Percentiles rank a stretch among this genome's conserved stretches.
Conservation (phyloP, 2,329 filamentous ascomycete genomes). For the Bipolaris oryzae region DNA sequence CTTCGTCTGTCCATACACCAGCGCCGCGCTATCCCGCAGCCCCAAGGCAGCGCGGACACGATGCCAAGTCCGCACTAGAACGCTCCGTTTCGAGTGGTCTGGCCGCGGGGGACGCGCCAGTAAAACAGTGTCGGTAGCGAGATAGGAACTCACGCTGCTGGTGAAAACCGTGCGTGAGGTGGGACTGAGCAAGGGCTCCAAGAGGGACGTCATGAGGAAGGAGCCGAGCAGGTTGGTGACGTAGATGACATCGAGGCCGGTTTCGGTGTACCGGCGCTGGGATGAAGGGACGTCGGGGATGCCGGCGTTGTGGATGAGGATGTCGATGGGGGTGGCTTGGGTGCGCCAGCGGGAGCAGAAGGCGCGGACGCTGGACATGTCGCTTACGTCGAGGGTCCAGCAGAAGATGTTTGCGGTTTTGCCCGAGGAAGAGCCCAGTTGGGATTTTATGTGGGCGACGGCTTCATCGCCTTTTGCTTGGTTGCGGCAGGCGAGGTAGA, state of each 20-base stretch:
- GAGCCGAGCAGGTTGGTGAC: conserved; percentile 24
- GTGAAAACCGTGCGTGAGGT: conserved; percentile 21
- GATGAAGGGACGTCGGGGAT: conserved; percentile 9
- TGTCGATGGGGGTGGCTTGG: conserved; percentile 16
- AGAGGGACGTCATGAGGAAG: conserved; percentile 21
- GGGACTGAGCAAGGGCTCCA: conserved; percentile 11
- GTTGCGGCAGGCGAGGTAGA: conserved; percentile 25
- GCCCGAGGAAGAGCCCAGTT: neutral
- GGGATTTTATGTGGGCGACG: conserved; percentile 8
- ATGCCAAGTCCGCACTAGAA: neutral
- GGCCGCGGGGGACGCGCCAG: neutral
- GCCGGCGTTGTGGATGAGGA: conserved; percentile 27
- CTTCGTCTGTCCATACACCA: conserved; percentile 17
- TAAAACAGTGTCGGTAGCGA: neutral
- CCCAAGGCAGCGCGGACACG: neutral
- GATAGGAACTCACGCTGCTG: conserved; percentile 18
- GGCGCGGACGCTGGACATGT: conserved; percentile 16
- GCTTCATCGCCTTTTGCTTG: conserved; percentile 18
- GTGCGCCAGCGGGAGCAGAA: conserved; percentile 14
- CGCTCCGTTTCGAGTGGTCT: neutral
- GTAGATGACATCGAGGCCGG: conserved; percentile 17
- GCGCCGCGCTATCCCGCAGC: neutral
- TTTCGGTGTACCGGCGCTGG: neutral
- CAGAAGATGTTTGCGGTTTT: conserved; percentile 7
- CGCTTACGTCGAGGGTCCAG: conserved; percentile 16